Percentiles rank a stretch among this genome's conserved stretches.
Evolutionary conservation across 2,329 filamentous ascomycete genomes (phyloP).

Genomic region (Penicillium digitatum): DNA sequence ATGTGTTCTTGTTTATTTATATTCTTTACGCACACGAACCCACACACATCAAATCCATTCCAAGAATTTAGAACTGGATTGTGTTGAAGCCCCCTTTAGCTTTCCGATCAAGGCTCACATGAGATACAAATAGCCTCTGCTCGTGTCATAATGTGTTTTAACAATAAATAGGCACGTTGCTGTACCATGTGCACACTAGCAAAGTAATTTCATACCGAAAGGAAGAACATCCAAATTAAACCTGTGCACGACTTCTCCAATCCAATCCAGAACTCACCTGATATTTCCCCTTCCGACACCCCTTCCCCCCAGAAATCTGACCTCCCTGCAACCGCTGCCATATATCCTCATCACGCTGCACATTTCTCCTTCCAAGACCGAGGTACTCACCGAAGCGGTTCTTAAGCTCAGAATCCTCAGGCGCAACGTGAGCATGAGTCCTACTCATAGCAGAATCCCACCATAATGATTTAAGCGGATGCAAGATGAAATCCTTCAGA

Average conservation of each 20-base stretch:
- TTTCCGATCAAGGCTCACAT: no score
- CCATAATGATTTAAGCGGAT: slow-evolving; percentile 17
- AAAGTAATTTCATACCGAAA: neutral
- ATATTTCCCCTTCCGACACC: slow-evolving; percentile 6
- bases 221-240: neutral
- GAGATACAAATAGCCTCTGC: neutral
- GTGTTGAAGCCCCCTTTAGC: neutral
- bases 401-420: slow-evolving; percentile 22
- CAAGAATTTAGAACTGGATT: neutral
- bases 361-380: slow-evolving; percentile 17
- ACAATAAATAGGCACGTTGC: neutral
- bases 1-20: neutral
- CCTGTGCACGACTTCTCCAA: neutral
- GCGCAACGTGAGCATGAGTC: slow-evolving; percentile 6
- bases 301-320: slow-evolving; percentile 1
- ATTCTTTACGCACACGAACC: neutral
- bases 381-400: slow-evolving; percentile 28
- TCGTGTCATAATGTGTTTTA: no score
- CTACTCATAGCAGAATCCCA: slow-evolving; percentile 7
- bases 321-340: slow-evolving; percentile 28
- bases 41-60: neutral
- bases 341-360: slow-evolving; percentile 30
- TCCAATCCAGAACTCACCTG: neutral
- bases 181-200: neutral
- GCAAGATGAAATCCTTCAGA: slow-evolving; percentile 22